Evolutionary conservation across 192 early-diverging fungal genomes (phyloP).

Genomic region (Pilobolus umbonatus): DNA sequence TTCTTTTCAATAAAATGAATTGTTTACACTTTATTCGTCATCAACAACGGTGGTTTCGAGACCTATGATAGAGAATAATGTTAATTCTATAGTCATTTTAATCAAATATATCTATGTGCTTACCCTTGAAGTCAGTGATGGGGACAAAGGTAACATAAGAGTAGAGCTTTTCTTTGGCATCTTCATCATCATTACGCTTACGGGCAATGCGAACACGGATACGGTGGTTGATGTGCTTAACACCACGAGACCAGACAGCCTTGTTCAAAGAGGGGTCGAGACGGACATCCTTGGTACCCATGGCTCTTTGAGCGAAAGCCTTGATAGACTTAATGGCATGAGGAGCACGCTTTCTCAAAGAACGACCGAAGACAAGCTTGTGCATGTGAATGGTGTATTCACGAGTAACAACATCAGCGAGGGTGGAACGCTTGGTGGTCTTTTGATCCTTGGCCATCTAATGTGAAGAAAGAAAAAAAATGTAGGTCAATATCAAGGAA

Average conservation of each 20-base stretch:
- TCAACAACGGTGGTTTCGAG: slow-evolving; percentile 34
- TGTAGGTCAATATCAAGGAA: too few species aligned
- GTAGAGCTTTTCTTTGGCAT: slow-evolving; percentile 97
- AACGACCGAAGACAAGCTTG: slow-evolving; percentile 81
- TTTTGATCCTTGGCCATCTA: slow-evolving; percentile 69
- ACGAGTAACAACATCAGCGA: slow-evolving; percentile 90
- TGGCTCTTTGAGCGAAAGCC: slow-evolving; percentile 83
- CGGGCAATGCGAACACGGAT: slow-evolving; percentile 93
- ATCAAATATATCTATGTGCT: too few species aligned
- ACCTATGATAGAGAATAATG: too few species aligned
- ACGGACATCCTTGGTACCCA: slow-evolving; percentile 97
- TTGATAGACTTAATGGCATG: slow-evolving; percentile 91
- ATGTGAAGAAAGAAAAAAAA: not conserved
- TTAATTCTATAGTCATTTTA: too few species aligned
- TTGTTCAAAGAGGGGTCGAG: slow-evolving; percentile 95
- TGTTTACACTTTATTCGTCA: slow-evolving; percentile 29
- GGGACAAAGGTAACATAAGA: slow-evolving; percentile 90
- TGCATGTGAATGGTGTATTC: slow-evolving; percentile 99
- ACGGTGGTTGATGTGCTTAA: slow-evolving; percentile 94
- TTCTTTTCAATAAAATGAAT: not conserved
- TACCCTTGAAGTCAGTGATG: slow-evolving; percentile 87
- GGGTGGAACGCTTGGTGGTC: slow-evolving; percentile 72
- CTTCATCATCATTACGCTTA: slow-evolving; percentile 96
- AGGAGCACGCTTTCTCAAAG: slow-evolving; percentile 97
- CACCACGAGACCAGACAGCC: slow-evolving; percentile 88